A percentile compares a stretch with the other conserved stretches of the same genome.
Conservation (phyloP, 352 stramenopile species). For the Phytophthora melonis region DNA sequence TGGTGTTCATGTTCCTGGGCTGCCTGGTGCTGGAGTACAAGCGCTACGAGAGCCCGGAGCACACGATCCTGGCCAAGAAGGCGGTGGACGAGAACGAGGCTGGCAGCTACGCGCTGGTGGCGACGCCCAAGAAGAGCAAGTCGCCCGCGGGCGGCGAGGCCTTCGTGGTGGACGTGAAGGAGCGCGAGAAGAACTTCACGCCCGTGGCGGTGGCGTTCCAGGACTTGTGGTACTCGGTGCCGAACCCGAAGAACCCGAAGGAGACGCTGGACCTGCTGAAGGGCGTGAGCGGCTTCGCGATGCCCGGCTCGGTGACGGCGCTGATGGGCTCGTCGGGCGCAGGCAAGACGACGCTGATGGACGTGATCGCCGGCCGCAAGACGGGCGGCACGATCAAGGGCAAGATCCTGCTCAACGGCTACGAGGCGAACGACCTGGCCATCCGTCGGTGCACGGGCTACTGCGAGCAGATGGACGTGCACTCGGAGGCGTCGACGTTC, state of each 20-base stretch:
- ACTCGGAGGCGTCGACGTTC: constrained; percentile 84
- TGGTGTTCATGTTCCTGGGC: constrained; percentile 8
- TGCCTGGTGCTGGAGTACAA: constrained; percentile 14
- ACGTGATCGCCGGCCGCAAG: constrained; percentile 90
- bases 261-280: constrained; percentile 70
- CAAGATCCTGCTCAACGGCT: constrained; percentile 54
- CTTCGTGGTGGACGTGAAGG: constrained; percentile 17
- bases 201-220: constrained; percentile 43
- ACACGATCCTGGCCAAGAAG: constrained; percentile 1
- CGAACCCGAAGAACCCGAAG: constrained; percentile 43
- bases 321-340: constrained; percentile 86
- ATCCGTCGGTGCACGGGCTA: constrained; percentile 50
- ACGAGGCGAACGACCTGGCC: constrained; percentile 41
- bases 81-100: constrained; percentile 3
- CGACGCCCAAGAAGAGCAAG: constrained; percentile 20
- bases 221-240: constrained; percentile 50
- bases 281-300: constrained; percentile 50
- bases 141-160: constrained; percentile 4
- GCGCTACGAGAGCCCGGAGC: constrained; percentile 6
- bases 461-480: constrained; percentile 86
- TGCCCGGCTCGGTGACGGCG: constrained; percentile 78
- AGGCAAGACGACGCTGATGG: constrained; percentile 90
- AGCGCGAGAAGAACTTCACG: constrained; percentile 42
- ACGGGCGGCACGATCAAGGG: constrained; percentile 69
- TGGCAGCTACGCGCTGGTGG: constrained; percentile 15